Evolutionary conservation across 2,329 filamentous ascomycete species (phyloP).

Genomic region (Hypomyces rosellus): DNA sequence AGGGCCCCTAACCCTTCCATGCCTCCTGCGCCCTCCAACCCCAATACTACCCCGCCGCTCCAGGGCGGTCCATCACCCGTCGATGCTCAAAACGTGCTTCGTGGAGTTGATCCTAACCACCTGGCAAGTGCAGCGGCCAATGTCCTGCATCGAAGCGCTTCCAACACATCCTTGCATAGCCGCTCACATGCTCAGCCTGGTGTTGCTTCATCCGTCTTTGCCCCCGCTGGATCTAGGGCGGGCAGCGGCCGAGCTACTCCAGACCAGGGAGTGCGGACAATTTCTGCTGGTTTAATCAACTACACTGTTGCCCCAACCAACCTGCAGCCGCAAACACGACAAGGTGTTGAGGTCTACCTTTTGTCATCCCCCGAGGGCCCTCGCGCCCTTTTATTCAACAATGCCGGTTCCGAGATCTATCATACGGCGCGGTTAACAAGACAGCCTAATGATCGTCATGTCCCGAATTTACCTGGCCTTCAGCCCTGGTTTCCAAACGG

Average conservation of each 20-base stretch:
- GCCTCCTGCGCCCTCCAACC: conserved; percentile 3
- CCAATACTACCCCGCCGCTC: conserved; percentile 9
- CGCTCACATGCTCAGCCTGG: conserved; percentile 32
- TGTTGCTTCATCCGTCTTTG: conserved; percentile 36
- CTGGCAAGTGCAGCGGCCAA: conserved; percentile 41
- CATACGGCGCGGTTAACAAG: conserved; percentile 37
- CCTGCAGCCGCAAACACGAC: conserved; percentile 19
- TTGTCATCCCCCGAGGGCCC: conserved; percentile 55
- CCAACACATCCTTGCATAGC: conserved; percentile 37
- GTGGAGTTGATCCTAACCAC: conserved; percentile 39
- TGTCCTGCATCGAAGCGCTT: conserved; percentile 47
- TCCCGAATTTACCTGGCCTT: conserved; percentile 17
- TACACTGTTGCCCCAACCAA: conserved; percentile 16
- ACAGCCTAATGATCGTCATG: conserved; percentile 22
- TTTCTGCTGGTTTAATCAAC: conserved; percentile 23
- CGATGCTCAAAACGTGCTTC: conserved; percentile 42
- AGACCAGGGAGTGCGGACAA: conserved; percentile 31
- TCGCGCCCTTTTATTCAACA: conserved; percentile 50
- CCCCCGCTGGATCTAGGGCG: conserved; percentile 29
- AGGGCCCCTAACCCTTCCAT: not conserved
- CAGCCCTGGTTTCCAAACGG: not conserved
- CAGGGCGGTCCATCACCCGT: conserved; percentile 31
- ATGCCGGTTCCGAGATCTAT: conserved; percentile 42
- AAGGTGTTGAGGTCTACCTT: conserved; percentile 50
- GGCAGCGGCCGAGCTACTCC: conserved; percentile 44